Percentiles rank a stretch among this genome's conserved stretches.
phyloP scores from a whole-genome alignment of 257 asterid species.

The Thymus quinquecostatus region DNA sequence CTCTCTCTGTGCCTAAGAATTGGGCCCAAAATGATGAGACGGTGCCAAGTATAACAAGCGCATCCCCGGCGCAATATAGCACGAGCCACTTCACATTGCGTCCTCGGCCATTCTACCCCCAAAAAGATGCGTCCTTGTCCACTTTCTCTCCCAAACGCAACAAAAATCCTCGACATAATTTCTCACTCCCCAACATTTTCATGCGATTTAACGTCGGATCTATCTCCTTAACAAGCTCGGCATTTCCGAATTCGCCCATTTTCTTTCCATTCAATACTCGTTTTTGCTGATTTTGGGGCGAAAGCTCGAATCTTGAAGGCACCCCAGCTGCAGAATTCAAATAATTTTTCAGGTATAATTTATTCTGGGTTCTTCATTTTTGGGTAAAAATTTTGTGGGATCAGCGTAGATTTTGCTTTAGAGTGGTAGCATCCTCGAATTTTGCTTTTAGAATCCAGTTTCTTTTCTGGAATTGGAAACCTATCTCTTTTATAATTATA shows the following conservation, averaged over 20 bases:
- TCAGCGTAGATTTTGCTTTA: constrained; percentile 24
- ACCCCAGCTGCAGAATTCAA: constrained; percentile 20
- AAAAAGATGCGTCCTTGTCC: constrained; percentile 33
- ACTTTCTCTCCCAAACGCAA: constrained; percentile 30
- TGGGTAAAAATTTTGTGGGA: constrained; percentile 24
- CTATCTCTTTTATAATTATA: background rate
- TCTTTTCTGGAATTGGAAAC: background rate
- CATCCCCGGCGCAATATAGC: constrained; percentile 40
- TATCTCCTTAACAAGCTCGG: background rate
- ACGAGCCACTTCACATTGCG: constrained; percentile 30
- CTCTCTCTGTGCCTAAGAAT: background rate
- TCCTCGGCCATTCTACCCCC: constrained; percentile 21
- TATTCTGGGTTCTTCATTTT: constrained; percentile 23
- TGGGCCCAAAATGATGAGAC: constrained; percentile 36
- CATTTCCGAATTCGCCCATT: background rate
- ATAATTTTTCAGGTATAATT: constrained; percentile 37
- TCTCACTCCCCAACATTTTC: constrained; percentile 19
- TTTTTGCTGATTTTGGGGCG: constrained; percentile 15
- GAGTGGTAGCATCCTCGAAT: constrained; percentile 18
- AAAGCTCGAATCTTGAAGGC: constrained; percentile 30
- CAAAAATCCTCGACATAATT: constrained; percentile 17
- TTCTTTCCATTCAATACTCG: background rate
- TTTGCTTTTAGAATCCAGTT: background rate
- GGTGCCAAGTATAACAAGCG: constrained; percentile 28
- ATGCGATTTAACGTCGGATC: constrained; percentile 27